These are phyloP conservation scores for Mycena rosella DNA, from an alignment of 768 basidiomycete genomes.

Conservation along the genomic window DNA sequence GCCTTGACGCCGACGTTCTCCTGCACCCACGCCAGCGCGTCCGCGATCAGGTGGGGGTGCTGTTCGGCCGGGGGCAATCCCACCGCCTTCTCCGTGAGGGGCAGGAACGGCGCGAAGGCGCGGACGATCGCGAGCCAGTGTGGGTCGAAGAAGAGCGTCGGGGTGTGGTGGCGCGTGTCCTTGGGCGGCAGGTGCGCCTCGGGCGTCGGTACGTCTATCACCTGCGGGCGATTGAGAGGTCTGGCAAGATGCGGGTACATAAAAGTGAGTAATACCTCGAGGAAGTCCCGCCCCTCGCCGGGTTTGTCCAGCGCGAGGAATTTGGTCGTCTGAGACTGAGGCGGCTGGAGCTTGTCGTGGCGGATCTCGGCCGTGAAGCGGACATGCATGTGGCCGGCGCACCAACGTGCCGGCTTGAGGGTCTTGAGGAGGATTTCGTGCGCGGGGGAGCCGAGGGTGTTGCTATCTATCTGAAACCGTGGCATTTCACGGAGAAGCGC, in stretches of 20 bases:
- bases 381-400: conserved; percentile 62
- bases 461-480: conserved; percentile 64
- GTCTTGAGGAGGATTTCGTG: conserved; percentile 67
- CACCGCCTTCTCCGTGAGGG: conserved; percentile 60
- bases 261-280: conserved; percentile 69
- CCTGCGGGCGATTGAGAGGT: conserved; percentile 53
- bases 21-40: conserved; percentile 77
- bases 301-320: conserved; percentile 96
- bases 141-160: conserved; percentile 78
- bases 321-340: conserved; percentile 52
- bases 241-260: neutral
- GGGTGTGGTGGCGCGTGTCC: conserved; percentile 36
- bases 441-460: conserved; percentile 76
- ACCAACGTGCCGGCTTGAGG: conserved; percentile 61
- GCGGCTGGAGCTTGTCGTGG: conserved; percentile 44
- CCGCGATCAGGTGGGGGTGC: conserved; percentile 65
- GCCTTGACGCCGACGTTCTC: conserved; percentile 62
- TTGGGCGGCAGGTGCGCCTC: conserved; percentile 28
- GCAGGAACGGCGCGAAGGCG: conserved; percentile 86
- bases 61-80: conserved; percentile 71
- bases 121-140: conserved; percentile 96
- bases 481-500: conserved; percentile 80
- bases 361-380: conserved; percentile 80
- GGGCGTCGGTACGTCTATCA: conserved; percentile 70
- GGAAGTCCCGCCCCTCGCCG: conserved; percentile 77